Evolutionary conservation across 768 basidiomycete genomes (phyloP).

Genomic region (Coprinellus aureogranulatus): DNA sequence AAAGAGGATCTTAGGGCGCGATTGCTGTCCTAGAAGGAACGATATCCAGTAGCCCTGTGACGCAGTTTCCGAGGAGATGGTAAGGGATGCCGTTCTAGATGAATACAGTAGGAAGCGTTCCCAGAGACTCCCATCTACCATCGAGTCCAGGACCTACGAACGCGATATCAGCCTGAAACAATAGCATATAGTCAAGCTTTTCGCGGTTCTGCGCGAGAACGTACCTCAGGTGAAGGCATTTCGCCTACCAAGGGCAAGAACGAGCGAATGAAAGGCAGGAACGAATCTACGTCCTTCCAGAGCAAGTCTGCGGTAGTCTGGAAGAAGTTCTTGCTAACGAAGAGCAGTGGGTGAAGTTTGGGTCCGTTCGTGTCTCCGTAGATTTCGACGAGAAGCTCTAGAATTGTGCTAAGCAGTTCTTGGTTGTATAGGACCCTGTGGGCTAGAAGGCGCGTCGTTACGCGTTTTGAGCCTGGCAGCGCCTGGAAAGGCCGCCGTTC

Average conservation of each 20-base stretch:
- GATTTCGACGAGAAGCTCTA: too few species aligned
- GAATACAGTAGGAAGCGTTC: neutral
- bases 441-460: too few species aligned
- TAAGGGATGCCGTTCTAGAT: neutral
- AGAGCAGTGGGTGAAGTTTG: neutral
- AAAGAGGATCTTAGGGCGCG: neutral
- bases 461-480: too few species aligned
- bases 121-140: neutral
- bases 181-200: too few species aligned
- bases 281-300: neutral
- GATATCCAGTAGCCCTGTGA: neutral
- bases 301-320: neutral
- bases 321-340: neutral
- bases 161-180: too few species aligned
- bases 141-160: too few species aligned
- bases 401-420: too few species aligned
- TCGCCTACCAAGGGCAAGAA: neutral
- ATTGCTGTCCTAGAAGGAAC: neutral
- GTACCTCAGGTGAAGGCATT: too few species aligned
- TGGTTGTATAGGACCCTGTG: too few species aligned
- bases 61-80: too few species aligned
- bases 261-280: neutral
- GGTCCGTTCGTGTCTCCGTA: neutral
- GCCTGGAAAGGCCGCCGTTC: too few species aligned
- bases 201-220: too few species aligned